Conservation (phyloP, 257 asterid species). For the Plantago elongata region DNA sequence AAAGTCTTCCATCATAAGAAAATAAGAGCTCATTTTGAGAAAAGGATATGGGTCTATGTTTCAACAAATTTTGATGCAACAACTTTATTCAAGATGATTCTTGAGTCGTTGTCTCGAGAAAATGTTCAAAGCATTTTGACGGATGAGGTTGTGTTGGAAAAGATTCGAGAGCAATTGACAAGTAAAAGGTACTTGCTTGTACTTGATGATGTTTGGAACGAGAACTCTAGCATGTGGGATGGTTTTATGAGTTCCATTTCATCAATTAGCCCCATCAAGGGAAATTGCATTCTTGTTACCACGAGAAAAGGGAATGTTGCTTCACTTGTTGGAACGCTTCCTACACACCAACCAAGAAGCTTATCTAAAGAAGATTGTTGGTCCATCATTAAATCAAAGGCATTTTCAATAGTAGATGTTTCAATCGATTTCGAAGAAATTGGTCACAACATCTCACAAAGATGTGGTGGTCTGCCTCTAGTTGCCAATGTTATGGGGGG, state of each 20-base stretch:
- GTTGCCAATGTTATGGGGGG: constrained; percentile 19
- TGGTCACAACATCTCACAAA: constrained; percentile 12
- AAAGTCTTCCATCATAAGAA: constrained; percentile 10
- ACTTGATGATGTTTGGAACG: constrained; percentile 33
- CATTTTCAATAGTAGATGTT: constrained; percentile 9
- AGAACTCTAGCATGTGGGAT: neutral
- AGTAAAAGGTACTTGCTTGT: constrained; percentile 18
- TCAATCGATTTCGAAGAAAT: neutral
- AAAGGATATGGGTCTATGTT: constrained; percentile 19
- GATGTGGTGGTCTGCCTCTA: constrained; percentile 28
- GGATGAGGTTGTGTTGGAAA: constrained; percentile 8
- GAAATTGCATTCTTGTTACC: constrained; percentile 13
- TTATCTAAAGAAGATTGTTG: constrained; percentile 19
- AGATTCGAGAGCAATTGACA: neutral
- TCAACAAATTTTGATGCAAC: constrained; percentile 14
- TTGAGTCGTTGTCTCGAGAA: neutral
- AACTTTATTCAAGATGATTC: constrained; percentile 15
- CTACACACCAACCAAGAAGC: neutral
- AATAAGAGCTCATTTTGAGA: neutral
- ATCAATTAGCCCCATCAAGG: neutral
- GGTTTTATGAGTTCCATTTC: neutral
- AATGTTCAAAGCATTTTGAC: neutral
- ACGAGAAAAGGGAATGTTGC: constrained; percentile 15
- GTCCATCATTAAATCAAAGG: constrained; percentile 17
- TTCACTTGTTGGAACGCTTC: constrained; percentile 4